Evolutionary conservation across 306 rosid genomes (phyloP).

Genomic region (Dalbergia cochinchinensis): DNA sequence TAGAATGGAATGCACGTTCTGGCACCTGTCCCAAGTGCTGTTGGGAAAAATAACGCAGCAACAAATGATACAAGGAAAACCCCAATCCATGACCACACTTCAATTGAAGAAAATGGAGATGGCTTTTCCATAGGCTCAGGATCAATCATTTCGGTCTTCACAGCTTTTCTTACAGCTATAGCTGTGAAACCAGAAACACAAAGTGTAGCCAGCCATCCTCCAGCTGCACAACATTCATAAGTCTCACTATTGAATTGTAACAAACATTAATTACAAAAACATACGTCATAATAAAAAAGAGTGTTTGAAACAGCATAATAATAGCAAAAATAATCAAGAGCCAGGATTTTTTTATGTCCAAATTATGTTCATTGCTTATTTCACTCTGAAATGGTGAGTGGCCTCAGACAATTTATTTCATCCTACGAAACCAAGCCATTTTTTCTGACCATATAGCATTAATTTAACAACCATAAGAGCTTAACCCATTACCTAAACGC

Average conservation of each 20-base stretch:
- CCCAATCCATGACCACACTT: conserved; percentile 73
- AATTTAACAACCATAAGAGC: background rate
- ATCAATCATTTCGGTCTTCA: conserved; percentile 77
- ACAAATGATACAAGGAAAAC: conserved; percentile 68
- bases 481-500: background rate
- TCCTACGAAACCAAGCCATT: background rate
- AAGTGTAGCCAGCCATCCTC: conserved; percentile 86
- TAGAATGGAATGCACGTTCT: conserved; percentile 83
- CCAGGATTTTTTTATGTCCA: background rate
- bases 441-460: background rate
- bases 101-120: conserved; percentile 73
- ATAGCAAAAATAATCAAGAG: background rate
- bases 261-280: conserved; percentile 13
- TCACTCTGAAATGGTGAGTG: background rate
- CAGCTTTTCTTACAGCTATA: conserved; percentile 73
- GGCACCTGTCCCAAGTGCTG: conserved; percentile 78
- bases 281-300: background rate
- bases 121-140: conserved; percentile 89
- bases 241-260: conserved; percentile 32
- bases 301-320: background rate
- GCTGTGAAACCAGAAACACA: conserved; percentile 80
- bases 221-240: conserved; percentile 58
- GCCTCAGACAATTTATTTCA: background rate
- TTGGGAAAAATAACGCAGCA: conserved; percentile 66
- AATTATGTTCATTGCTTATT: background rate